These are phyloP conservation scores for Diaporthe aspalathi DNA, from an alignment of 2,329 filamentous ascomycete genomes.

Conservation along the genomic window DNA sequence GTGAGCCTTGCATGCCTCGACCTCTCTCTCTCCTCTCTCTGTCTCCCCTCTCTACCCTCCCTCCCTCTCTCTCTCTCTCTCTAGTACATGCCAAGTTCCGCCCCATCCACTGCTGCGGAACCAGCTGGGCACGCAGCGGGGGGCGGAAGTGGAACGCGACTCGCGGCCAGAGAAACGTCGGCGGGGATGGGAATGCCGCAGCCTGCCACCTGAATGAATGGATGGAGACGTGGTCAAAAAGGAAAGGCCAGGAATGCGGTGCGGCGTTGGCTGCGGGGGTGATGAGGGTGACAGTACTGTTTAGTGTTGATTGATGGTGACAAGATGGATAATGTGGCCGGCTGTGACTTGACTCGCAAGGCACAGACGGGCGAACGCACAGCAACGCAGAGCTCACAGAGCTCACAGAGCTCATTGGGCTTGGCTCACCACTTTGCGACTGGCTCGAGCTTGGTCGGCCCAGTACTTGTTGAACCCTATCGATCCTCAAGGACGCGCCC, in stretches of 20 bases:
- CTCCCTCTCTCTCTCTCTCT: no score
- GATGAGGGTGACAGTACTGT: not conserved
- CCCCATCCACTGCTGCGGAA: slow-evolving; percentile 26
- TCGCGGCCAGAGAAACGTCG: slow-evolving; percentile 14
- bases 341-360: not conserved
- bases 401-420: slow-evolving; percentile 1
- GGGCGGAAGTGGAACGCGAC: slow-evolving; percentile 12
- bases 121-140: slow-evolving; percentile 15
- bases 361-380: not conserved
- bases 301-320: no score
- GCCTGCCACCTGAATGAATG: slow-evolving; percentile 9
- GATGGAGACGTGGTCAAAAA: not conserved
- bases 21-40: no score
- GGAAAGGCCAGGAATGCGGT: not conserved
- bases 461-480: slow-evolving; percentile 13
- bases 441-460: slow-evolving; percentile 13
- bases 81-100: slow-evolving; percentile 20
- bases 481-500: slow-evolving; percentile 6
- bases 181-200: slow-evolving; percentile 6
- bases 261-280: not conserved
- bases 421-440: slow-evolving; percentile 20
- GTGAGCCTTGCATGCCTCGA: no score
- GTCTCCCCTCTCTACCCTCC: no score
- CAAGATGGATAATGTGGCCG: not conserved
- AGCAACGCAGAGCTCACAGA: not conserved